Percentiles rank a stretch among this genome's conserved stretches.
Evolutionary conservation across 2,329 filamentous ascomycete genomes (phyloP).

Genomic region (Talaromyces sp.): DNA sequence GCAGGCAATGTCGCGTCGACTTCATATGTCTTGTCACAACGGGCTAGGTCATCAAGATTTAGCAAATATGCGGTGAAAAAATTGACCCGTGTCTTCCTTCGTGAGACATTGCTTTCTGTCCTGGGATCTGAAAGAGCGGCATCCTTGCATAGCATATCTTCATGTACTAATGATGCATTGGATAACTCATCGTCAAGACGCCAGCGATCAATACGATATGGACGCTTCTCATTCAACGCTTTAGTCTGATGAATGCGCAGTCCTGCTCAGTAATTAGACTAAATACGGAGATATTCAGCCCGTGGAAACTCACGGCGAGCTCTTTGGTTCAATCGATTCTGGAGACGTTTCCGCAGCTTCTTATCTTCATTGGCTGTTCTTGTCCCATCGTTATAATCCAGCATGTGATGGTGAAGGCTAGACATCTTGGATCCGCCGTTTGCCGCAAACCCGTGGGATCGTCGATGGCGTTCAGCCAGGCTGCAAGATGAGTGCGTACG

Average conservation of each 20-base stretch:
- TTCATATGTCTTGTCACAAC: not conserved
- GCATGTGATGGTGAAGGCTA: not conserved
- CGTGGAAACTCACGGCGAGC: not conserved
- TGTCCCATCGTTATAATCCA: not conserved
- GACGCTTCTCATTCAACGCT: not conserved
- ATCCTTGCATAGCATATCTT: not conserved
- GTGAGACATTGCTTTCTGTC: not conserved
- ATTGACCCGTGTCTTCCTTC: not conserved
- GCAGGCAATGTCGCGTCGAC: not conserved
- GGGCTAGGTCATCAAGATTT: not conserved
- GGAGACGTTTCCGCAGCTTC: not conserved
- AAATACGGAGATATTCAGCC: not conserved
- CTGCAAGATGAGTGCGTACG: not conserved
- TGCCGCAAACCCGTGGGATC: not conserved
- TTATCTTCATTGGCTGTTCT: not conserved
- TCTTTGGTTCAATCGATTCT: not conserved
- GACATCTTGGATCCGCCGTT: not conserved
- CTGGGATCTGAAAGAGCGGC: not conserved
- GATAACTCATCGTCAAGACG: not conserved
- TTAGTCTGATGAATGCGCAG: not conserved
- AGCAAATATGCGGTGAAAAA: not conserved
- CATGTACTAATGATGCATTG: not conserved
- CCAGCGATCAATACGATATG: not conserved
- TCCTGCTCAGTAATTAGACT: not conserved
- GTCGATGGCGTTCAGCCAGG: not conserved